Evolutionary conservation across 1,284 basidiomycete species (phyloP), one percentile per base, ranked within the genome.

Genomic region (Leccinum variabile): DNA sequence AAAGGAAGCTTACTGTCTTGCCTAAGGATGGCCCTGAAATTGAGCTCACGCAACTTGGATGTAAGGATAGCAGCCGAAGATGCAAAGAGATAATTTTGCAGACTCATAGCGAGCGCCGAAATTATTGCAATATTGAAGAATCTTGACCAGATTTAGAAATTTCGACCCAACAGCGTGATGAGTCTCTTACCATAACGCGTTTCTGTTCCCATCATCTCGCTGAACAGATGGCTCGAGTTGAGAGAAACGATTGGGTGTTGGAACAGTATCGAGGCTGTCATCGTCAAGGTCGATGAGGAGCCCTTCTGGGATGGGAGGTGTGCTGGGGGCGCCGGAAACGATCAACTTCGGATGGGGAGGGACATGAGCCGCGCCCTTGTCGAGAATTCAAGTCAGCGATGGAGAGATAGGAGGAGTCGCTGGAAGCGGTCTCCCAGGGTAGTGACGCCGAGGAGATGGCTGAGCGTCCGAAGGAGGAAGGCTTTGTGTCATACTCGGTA

Each of bases 241-340:
- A 35, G 33, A 35, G 33, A 35, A 35, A 35, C 33, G 25, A 28
- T 28, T 14, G 1, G 59, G 49, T 33, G 44, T 70, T 22, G 65
- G 7, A 10, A 41, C 52, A 32, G 57, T 58, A 33, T 75, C 73
- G 8, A 76, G 68, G 50, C 72, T 73, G 25, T 73, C 69, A 22
- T 73, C 72, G 7, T 72, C 73, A 18, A 76, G 67, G 61, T 76
- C 71, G 57, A 76, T 76, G 22, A 74, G 68, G 50, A 76, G 57
- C 8, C 72, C 72, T 56, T 76, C 75, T 14, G 70, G 72, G 11
- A 75, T 72, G 22, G 71, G 70, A 0, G 72, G 70, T 4, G 70
- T 75, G 2, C 67, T 63, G 1, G 72, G 70, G 3, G 66, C 13
- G 37, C 54, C 58, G 14, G 65, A 75, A 9, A 72, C 64, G 0